These are phyloP conservation scores for Pichia eremophila DNA, from an alignment of 805 yeast genomes.

Conservation along the genomic window DNA sequence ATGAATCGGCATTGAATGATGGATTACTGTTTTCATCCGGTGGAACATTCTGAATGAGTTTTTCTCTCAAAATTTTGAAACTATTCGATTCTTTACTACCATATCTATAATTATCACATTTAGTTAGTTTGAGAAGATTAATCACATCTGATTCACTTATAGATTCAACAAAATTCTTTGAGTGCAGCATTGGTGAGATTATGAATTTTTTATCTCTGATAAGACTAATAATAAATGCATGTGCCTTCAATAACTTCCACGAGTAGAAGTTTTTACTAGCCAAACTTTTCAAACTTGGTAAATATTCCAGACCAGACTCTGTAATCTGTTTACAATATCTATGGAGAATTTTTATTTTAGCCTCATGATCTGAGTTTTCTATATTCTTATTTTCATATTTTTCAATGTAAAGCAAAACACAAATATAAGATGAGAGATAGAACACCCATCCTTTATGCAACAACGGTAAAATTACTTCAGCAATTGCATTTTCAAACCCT, in stretches of 20 bases:
- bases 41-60: not conserved
- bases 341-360: not conserved
- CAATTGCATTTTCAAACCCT: slow-evolving; percentile 31
- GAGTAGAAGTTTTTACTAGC: slow-evolving; percentile 57
- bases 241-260: slow-evolving; percentile 57
- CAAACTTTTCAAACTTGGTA: slow-evolving; percentile 32
- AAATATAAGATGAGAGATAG: slow-evolving; percentile 14
- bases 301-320: slow-evolving; percentile 33
- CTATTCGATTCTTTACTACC: not conserved
- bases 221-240: slow-evolving; percentile 30
- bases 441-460: slow-evolving; percentile 29
- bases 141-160: slow-evolving; percentile 13
- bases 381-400: not conserved
- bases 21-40: not conserved
- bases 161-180: slow-evolving; percentile 13
- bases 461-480: slow-evolving; percentile 28
- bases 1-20: not conserved
- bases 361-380: not conserved
- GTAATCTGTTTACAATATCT: slow-evolving; percentile 10
- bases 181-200: not conserved
- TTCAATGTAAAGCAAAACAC: not conserved
- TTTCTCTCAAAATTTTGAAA: not conserved
- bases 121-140: slow-evolving; percentile 8
- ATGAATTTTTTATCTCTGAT: slow-evolving; percentile 16
- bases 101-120: not conserved